These are phyloP conservation scores for Santalum album DNA, from an alignment of 164 flowering plant species.

Conservation along the genomic window DNA sequence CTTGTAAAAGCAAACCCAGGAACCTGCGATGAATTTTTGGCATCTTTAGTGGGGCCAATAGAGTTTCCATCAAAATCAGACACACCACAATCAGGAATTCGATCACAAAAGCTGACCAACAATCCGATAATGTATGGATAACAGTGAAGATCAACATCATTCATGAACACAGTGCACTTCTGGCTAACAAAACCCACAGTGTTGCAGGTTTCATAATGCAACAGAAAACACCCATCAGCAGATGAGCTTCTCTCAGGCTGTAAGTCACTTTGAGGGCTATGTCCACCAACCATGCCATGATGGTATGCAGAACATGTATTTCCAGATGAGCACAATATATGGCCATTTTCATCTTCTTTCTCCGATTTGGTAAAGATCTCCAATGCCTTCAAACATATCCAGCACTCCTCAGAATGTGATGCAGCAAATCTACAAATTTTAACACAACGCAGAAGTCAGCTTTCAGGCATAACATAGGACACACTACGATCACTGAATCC, in stretches of 20 bases:
- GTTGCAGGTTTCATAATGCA: conserved; percentile 37
- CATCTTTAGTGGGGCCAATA: conserved; percentile 4
- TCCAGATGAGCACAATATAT: conserved; percentile 36
- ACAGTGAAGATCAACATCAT: conserved; percentile 63
- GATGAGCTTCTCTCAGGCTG: conserved; percentile 14
- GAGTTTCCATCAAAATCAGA: conserved; percentile 16
- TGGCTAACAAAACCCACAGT: conserved; percentile 12
- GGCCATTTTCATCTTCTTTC: conserved; percentile 15
- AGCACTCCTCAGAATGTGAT: conserved; percentile 20
- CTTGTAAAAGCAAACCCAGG: conserved; percentile 24
- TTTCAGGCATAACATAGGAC: neutral
- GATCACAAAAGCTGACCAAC: conserved; percentile 37
- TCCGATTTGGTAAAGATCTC: conserved; percentile 19
- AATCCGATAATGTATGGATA: conserved; percentile 48
- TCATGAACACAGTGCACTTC: conserved; percentile 27
- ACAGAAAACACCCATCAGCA: conserved; percentile 33
- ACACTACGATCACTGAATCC: too few species aligned
- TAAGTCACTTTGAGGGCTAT: conserved; percentile 6
- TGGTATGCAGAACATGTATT: conserved; percentile 17
- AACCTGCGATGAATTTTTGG: conserved; percentile 2
- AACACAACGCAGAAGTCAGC: neutral
- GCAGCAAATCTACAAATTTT: conserved; percentile 39
- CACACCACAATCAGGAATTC: conserved; percentile 19
- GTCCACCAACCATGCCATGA: conserved; percentile 13
- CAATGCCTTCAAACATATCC: conserved; percentile 29